A percentile compares a stretch with the other conserved stretches of the same genome.
These are phyloP conservation scores for Diaporthe citrichinensis DNA, from an alignment of 2,329 filamentous ascomycete species.

Conservation along the genomic window DNA sequence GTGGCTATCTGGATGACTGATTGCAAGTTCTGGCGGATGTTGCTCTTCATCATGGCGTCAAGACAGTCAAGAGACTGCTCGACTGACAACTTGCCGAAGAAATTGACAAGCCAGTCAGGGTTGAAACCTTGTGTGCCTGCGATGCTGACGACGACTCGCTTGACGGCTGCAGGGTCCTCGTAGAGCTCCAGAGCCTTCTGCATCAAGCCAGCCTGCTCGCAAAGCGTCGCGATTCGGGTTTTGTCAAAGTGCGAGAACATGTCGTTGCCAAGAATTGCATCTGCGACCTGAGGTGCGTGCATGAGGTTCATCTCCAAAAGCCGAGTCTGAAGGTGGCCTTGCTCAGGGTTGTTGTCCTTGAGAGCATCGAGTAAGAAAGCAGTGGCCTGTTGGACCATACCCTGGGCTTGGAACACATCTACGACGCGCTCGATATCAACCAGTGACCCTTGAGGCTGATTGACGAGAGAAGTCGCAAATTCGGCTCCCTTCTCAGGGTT, in stretches of 20 bases:
- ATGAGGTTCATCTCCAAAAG: slow-evolving; percentile 98
- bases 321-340: slow-evolving; percentile 92
- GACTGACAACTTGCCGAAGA: slow-evolving; percentile 94
- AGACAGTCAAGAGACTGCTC: slow-evolving; percentile 95
- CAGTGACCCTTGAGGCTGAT: slow-evolving; percentile 87
- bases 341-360: slow-evolving; percentile 94
- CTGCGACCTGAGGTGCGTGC: slow-evolving; percentile 96
- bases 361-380: slow-evolving; percentile 97
- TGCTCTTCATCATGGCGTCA: slow-evolving; percentile 95
- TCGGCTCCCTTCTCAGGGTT: slow-evolving; percentile 96
- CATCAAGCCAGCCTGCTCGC: slow-evolving; percentile 90
- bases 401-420: slow-evolving; percentile 98
- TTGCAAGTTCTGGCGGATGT: slow-evolving; percentile 97
- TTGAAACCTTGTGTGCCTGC: slow-evolving; percentile 87
- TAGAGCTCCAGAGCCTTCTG: slow-evolving; percentile 95
- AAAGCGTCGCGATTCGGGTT: slow-evolving; percentile 87
- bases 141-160: slow-evolving; percentile 89
- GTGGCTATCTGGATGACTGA: slow-evolving; percentile 95
- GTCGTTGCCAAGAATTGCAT: slow-evolving; percentile 97
- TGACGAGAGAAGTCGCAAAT: slow-evolving; percentile 92
- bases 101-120: slow-evolving; percentile 90
- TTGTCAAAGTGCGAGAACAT: slow-evolving; percentile 99
- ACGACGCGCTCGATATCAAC: slow-evolving; percentile 96
- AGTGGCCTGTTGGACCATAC: slow-evolving; percentile 97
- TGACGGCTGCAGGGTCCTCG: slow-evolving; percentile 89